Evolutionary conservation across 345 rosid species (phyloP).

Genomic region (Sisymbrium irio): DNA sequence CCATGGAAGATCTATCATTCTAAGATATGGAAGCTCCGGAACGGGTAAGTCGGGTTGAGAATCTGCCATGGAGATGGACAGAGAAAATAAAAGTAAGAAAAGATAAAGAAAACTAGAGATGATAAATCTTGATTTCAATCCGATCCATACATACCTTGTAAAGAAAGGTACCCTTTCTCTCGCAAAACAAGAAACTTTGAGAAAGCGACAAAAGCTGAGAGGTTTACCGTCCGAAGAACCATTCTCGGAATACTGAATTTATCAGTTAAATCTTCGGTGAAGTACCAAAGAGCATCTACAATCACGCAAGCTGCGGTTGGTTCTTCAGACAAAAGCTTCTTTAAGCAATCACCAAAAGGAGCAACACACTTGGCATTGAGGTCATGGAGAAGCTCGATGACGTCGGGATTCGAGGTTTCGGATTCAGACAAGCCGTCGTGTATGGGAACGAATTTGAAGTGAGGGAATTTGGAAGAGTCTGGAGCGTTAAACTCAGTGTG

Average conservation of each 20-base stretch:
- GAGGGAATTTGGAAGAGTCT: constrained; percentile 43
- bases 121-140: neutral
- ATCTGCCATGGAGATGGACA: constrained; percentile 31
- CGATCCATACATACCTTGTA: constrained; percentile 31
- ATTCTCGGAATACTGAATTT: constrained; percentile 46
- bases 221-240: constrained; percentile 43
- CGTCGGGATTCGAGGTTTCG: neutral
- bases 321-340: constrained; percentile 31
- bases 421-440: constrained; percentile 40
- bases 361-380: constrained; percentile 42
- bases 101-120: neutral
- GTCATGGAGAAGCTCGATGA: constrained; percentile 24
- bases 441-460: constrained; percentile 52
- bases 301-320: constrained; percentile 48
- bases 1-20: constrained; percentile 48
- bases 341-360: constrained; percentile 47
- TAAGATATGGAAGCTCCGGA: constrained; percentile 40
- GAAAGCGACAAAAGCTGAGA: constrained; percentile 35
- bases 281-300: constrained; percentile 49
- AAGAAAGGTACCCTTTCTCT: constrained; percentile 36
- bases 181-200: constrained; percentile 14
- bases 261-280: constrained; percentile 44
- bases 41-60: constrained; percentile 35
- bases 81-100: constrained; percentile 10
- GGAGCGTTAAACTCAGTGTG: constrained; percentile 56